phyloP scores from a whole-genome alignment of 2,329 filamentous ascomycete genomes.

The Colletotrichum sp. region DNA sequence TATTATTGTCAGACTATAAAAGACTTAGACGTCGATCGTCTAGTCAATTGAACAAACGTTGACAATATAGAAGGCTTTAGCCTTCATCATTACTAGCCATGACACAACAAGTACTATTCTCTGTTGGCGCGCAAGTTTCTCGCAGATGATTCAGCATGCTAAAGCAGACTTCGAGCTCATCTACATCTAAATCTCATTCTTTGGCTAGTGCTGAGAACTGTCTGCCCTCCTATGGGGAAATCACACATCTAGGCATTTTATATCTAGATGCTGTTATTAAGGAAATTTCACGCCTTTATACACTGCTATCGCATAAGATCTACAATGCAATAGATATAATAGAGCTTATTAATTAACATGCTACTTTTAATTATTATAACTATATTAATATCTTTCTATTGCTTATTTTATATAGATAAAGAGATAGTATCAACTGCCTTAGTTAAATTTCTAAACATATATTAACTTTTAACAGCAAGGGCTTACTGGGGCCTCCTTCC shows the following conservation, averaged over 20 bases:
- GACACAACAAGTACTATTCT: conserved; percentile 30
- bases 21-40: background rate
- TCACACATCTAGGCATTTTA: conserved; percentile 27
- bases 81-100: conserved; percentile 25
- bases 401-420: no score
- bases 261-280: conserved; percentile 42
- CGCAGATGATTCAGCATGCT: background rate
- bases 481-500: background rate
- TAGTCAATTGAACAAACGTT: background rate
- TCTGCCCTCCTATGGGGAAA: background rate
- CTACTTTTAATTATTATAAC: no score
- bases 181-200: background rate
- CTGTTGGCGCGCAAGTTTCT: conserved; percentile 28
- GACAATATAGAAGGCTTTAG: background rate
- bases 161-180: background rate
- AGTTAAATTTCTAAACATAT: no score
- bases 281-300: conserved; percentile 35
- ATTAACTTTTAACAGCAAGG: background rate
- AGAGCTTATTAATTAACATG: no score
- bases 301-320: conserved; percentile 30
- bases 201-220: conserved; percentile 7
- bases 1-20: background rate
- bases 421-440: no score
- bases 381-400: no score
- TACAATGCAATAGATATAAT: conserved; percentile 27